Evolutionary conservation across 768 basidiomycete species (phyloP), one percentile per base, ranked within the genome.

Genomic region (Rhizopogon vesiculosus): DNA sequence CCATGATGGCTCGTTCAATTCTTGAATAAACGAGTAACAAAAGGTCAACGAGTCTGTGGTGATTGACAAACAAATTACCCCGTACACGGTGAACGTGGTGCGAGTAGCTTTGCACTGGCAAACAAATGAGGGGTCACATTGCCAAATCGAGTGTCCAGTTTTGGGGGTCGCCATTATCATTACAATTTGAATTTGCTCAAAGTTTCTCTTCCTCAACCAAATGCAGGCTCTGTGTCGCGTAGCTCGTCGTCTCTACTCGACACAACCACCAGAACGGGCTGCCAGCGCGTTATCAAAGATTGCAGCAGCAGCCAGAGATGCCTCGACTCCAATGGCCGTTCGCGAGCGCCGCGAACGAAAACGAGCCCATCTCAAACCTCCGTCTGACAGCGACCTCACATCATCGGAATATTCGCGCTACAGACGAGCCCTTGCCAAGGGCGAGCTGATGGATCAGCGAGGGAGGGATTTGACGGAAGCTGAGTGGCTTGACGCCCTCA

Each of bases 271-370:
- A 3, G 84, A 85, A 8, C 73, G 83, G 45, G 85, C 85, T 42
- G 74, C 80, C 15, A 87, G 86, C 0, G 81, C 86, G 0, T 88
- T 81, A 38, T 74, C 75, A 1, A 68, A 72, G 4, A 64, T 69
- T 12, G 78, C 77, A 4, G 70, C 71, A 0, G 55, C 56, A 39
- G 87, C 89, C 2, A 76, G 86, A 42, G 86, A 85, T 29, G 77
- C 83, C 7, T 91, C 89, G 0, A 81, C 87, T 0, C 89, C 89
- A 1, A 78, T 84, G 42, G 86, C 87, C 28, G 88, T 91, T 50
- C 84, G 85, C 55, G 76, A 82, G 16, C 86, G 89, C 51, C 84
- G 89, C 54, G 71, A 72, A 35, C 71, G 68, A 54, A 85, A 81
- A 69, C 74, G 73, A 59, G 72, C 76, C 48, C 74, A 78, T 2